phyloP scores from a whole-genome alignment of 805 yeast species.

The Yamadazyma endophytica region DNA sequence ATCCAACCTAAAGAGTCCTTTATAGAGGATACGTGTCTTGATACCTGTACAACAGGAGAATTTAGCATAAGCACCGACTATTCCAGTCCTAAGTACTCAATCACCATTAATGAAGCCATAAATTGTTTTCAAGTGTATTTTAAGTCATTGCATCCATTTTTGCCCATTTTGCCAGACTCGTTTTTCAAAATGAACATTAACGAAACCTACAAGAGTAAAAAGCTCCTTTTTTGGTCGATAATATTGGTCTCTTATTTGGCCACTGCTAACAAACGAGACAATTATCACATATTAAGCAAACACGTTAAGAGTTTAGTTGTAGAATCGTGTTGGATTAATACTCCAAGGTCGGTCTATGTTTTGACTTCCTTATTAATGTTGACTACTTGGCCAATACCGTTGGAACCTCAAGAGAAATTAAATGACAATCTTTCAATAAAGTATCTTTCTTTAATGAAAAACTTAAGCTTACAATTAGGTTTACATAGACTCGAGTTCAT shows the following conservation, averaged over 20 bases:
- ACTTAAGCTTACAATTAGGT: constrained; percentile 38
- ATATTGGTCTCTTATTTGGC: constrained; percentile 30
- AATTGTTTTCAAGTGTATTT: constrained; percentile 18
- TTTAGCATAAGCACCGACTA: constrained; percentile 4
- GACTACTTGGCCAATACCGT: constrained; percentile 44
- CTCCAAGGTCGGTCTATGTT: constrained; percentile 41
- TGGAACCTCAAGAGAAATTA: constrained; percentile 17
- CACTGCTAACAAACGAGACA: constrained; percentile 5
- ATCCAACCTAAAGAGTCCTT: constrained; percentile 10
- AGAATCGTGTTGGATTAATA: constrained; percentile 38
- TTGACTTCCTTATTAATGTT: constrained; percentile 35
- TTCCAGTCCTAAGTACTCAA: constrained; percentile 1
- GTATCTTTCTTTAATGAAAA: constrained; percentile 35
- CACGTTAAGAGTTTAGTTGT: constrained; percentile 37
- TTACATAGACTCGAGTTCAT: constrained; percentile 39
- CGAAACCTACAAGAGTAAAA: constrained; percentile 22
- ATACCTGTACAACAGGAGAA: constrained; percentile 1
- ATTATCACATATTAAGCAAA: constrained; percentile 21
- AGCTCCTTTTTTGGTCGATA: constrained; percentile 39
- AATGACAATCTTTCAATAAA: constrained; percentile 31
- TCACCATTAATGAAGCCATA: constrained; percentile 5
- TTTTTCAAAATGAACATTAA: constrained; percentile 16
- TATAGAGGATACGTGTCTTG: not conserved
- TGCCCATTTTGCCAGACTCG: constrained; percentile 29
- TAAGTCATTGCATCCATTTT: constrained; percentile 22